Base-by-base conservation (phyloP, 2,329 filamentous ascomycete species). In the Ceratocystis papillata region DNA sequence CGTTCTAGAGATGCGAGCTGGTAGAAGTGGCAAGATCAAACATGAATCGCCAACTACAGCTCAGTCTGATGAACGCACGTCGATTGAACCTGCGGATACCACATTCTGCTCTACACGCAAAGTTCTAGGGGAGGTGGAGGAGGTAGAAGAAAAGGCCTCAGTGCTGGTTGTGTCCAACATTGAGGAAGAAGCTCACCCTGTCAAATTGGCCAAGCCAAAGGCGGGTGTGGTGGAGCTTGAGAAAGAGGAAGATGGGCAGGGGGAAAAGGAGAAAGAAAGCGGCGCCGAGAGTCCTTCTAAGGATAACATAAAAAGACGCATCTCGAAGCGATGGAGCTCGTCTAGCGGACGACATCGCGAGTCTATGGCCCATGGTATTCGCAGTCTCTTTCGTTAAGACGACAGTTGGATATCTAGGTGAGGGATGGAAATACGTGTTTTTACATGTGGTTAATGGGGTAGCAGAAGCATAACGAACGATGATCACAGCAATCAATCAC, bases 291-390 rank as follows among this genome's bases (percentile, higher is more conserved):
- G 44, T 25, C 61, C 57, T 48, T 22, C 65, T 1, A 67, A 59
- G 61, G 44, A 44, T 33, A 65, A 46, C 5, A 46, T 65, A 12
- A 62, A 22, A 45, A 28, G 64, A 45, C 63, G 64, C 3, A 44
- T 53, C 22, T 63, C 67, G 20, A 68, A 68, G 53, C 50, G 64
- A 25, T 68, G 67, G 67, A 65, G 64, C 48, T 60, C 37, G 20
- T 65, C 64, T n/a, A 63, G 60, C 37, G 63, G 63, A 3, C 63
- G 59, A 28, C 63, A 68, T 63, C 63, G 67, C 20, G 67, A 68
- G 20, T 65, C 63, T 6, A 64, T 68, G 67, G 59, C 62, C 17
- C 48, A 62, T 30, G 64, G 67, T 2, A 65, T 68, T 33, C 67
- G 67, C 37, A 65, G 50, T 59, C 44, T 68, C 25, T 68, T 68